A percentile compares a stretch with the other conserved stretches of the same genome.
Evolutionary conservation across 768 basidiomycete species (phyloP).

Genomic region (Butyriboletus loyo): DNA sequence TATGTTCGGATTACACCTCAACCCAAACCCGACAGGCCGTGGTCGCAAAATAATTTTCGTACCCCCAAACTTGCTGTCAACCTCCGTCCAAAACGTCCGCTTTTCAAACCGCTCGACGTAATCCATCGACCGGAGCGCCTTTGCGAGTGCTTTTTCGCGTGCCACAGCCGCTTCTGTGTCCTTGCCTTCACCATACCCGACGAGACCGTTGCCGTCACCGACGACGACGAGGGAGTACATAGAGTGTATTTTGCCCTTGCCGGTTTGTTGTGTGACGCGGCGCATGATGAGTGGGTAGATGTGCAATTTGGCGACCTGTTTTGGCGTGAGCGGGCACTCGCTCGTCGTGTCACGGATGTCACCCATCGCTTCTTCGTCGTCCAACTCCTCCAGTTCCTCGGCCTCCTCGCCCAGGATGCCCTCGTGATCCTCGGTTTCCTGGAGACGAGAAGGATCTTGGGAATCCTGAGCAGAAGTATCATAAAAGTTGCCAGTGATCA

Average conservation of each 20-base stretch:
- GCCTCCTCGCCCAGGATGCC: conserved; percentile 7
- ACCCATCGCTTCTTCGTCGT: conserved; percentile 20
- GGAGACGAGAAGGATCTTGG: neutral
- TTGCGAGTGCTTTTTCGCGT: conserved; percentile 51
- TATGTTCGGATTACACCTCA: conserved; percentile 84
- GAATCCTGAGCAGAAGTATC: conserved; percentile 12
- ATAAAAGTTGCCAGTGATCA: conserved; percentile 45
- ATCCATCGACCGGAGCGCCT: conserved; percentile 88
- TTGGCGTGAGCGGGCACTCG: conserved; percentile 14
- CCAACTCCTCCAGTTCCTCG: conserved; percentile 16
- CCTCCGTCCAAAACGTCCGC: conserved; percentile 92
- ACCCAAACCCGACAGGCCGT: conserved; percentile 85
- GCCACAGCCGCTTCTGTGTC: conserved; percentile 56
- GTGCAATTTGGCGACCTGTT: conserved; percentile 35
- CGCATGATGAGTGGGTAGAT: conserved; percentile 43
- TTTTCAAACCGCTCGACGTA: conserved; percentile 91
- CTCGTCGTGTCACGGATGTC: conserved; percentile 15
- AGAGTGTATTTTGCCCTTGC: conserved; percentile 84
- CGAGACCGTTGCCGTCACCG: conserved; percentile 79
- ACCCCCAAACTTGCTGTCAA: conserved; percentile 80
- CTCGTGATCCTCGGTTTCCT: conserved; percentile 7
- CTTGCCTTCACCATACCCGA: conserved; percentile 83
- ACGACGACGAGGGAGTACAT: conserved; percentile 64
- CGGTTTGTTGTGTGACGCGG: conserved; percentile 83
- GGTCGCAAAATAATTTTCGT: conserved; percentile 80